Percentiles rank a stretch among this genome's conserved stretches.
Evolutionary conservation across 2,329 filamentous ascomycete species (phyloP).

Genomic region (Pseudogymnoascus sp.): DNA sequence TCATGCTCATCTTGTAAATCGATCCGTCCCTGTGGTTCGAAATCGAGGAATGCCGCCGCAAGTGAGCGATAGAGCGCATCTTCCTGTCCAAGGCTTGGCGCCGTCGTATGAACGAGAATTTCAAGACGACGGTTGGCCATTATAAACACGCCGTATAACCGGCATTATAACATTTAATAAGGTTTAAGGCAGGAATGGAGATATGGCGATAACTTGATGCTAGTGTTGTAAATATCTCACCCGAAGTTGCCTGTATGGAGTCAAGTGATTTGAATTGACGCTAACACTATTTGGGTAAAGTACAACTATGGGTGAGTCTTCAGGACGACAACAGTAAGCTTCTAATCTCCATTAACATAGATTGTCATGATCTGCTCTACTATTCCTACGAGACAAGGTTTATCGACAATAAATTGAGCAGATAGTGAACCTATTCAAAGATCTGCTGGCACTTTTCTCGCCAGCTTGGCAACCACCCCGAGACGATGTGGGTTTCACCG

Average conservation of each 20-base stretch:
- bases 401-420: not conserved
- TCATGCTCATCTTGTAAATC: slow-evolving; percentile 10
- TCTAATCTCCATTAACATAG: not conserved
- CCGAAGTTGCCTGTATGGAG: not conserved
- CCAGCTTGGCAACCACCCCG: not conserved
- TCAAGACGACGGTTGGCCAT: slow-evolving; percentile 17
- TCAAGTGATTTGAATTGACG: not conserved
- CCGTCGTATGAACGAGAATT: slow-evolving; percentile 27
- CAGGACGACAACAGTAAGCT: not conserved
- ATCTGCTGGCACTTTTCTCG: not conserved
- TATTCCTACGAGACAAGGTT: not conserved
- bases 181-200: not conserved
- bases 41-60: slow-evolving; percentile 25
- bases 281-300: not conserved
- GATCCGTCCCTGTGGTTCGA: slow-evolving; percentile 18
- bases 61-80: slow-evolving; percentile 27
- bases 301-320: not conserved
- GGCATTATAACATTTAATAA: not conserved
- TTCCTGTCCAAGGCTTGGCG: slow-evolving; percentile 25
- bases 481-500: not conserved
- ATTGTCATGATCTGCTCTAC: not conserved
- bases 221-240: not conserved
- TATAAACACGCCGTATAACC: not conserved
- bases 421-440: not conserved
- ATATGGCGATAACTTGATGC: not conserved